A percentile compares a stretch with the other conserved stretches of the same genome.
Evolutionary conservation across 2,329 filamentous ascomycete species (phyloP).

Genomic region (Phaeoacremonium minimum): DNA sequence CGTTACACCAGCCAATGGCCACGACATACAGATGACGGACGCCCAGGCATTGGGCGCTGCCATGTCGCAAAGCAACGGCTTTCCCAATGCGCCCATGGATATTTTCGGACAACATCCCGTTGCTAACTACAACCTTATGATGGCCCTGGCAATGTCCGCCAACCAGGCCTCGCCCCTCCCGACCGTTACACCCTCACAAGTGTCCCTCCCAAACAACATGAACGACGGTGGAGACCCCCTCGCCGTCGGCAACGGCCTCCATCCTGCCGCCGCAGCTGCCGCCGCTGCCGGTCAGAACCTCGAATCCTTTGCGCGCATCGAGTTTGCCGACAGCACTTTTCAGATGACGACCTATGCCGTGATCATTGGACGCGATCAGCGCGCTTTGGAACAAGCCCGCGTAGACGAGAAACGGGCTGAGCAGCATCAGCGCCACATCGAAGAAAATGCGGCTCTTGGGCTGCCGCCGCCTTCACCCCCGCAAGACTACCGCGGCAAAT

Average conservation of each 20-base stretch:
- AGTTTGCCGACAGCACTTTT: slow-evolving; percentile 7
- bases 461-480: slow-evolving; percentile 48
- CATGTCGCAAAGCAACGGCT: not conserved
- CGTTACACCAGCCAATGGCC: too few species aligned
- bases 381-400: slow-evolving; percentile 38
- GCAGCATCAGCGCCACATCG: slow-evolving; percentile 35
- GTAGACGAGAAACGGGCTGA: slow-evolving; percentile 44
- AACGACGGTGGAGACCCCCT: not conserved
- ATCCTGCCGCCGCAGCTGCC: not conserved
- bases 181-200: not conserved
- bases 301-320: slow-evolving; percentile 1
- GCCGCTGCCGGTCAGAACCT: slow-evolving; percentile 1
- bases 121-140: not conserved
- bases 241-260: not conserved
- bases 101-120: not conserved
- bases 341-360: slow-evolving; percentile 7
- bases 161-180: not conserved
- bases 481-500: slow-evolving; percentile 47
- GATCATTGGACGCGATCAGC: slow-evolving; percentile 9
- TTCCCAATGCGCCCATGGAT: not conserved
- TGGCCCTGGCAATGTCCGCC: not conserved
- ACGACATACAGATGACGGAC: not conserved
- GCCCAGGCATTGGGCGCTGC: not conserved
- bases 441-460: slow-evolving; percentile 42
- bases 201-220: not conserved